Percentiles rank a stretch among this genome's conserved stretches.
Evolutionary conservation across 352 stramenopile species (phyloP).

Genomic region (Blastocystis sp.): DNA sequence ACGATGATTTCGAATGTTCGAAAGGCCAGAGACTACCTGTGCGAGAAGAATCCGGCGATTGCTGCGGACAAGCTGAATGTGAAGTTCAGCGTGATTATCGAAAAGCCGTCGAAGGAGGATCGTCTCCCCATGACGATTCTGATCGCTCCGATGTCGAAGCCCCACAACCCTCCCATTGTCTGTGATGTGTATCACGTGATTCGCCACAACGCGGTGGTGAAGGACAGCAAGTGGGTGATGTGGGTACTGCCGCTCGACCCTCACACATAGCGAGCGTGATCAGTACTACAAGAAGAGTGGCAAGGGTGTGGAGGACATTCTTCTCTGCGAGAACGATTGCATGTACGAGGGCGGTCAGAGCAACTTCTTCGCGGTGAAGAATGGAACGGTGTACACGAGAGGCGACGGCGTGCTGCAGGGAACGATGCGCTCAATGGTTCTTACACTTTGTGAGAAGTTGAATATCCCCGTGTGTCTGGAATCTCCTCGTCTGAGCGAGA

Average conservation of each 20-base stretch:
- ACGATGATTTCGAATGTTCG: conserved; percentile 39
- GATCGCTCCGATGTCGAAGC: conserved; percentile 46
- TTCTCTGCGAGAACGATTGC: conserved; percentile 49
- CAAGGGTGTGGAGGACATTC: conserved; percentile 49
- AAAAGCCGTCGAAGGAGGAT: conserved; percentile 35
- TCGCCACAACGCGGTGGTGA: conserved; percentile 55
- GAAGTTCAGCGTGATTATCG: conserved; percentile 62
- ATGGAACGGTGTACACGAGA: conserved; percentile 43
- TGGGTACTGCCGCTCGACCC: background rate
- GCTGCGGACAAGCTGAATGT: conserved; percentile 36
- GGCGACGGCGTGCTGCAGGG: conserved; percentile 61
- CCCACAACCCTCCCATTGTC: conserved; percentile 54
- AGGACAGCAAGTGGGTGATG: conserved; percentile 65
- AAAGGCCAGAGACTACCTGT: conserved; percentile 55
- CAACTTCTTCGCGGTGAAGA: conserved; percentile 64
- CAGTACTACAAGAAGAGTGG: conserved; percentile 66
- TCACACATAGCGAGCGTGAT: conserved; percentile 12
- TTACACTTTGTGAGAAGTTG: conserved; percentile 53
- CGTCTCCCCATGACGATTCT: conserved; percentile 49
- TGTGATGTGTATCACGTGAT: conserved; percentile 66
- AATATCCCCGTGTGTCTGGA: conserved; percentile 58
- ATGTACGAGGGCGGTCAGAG: conserved; percentile 52
- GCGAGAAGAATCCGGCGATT: conserved; percentile 43
- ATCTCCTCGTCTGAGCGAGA: conserved; percentile 44
- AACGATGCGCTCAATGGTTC: conserved; percentile 51